These are phyloP conservation scores for Chlamydomonas sp. DNA, from an alignment of 139 green algal genomes.

Conservation along the genomic window DNA sequence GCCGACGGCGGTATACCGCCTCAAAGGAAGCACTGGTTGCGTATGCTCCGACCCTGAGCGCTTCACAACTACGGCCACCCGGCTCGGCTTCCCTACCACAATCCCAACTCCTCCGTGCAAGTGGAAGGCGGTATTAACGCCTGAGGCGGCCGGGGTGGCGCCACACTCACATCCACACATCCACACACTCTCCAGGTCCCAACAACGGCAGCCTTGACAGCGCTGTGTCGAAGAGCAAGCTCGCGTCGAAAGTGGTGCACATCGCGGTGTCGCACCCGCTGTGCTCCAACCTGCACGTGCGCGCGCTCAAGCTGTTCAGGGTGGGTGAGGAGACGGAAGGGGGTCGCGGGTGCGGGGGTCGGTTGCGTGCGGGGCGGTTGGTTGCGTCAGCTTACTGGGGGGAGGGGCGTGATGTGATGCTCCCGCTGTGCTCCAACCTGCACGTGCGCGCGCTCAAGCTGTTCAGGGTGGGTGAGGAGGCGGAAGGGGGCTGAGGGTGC, in stretches of 20 bases:
- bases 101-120: not conserved
- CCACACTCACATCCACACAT: too few species aligned
- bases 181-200: not conserved
- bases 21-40: not conserved
- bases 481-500: not conserved
- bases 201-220: slow-evolving; percentile 2
- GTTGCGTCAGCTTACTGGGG: too few species aligned
- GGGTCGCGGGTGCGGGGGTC: not conserved
- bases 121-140: not conserved
- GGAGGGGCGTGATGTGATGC: too few species aligned
- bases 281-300: slow-evolving; percentile 22
- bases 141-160: not conserved
- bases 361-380: too few species aligned
- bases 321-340: slow-evolving; percentile 5
- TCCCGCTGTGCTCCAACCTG: slow-evolving; percentile 26
- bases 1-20: too few species aligned
- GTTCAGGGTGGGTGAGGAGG: slow-evolving; percentile 9
- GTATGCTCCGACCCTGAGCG: not conserved
- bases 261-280: slow-evolving; percentile 25
- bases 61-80: not conserved
- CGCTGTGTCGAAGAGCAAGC: slow-evolving; percentile 22
- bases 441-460: slow-evolving; percentile 19
- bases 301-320: slow-evolving; percentile 15
- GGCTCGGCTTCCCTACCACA: not conserved
- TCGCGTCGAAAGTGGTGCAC: slow-evolving; percentile 17